A percentile compares a stretch with the other conserved stretches of the same genome.
phyloP scores from a whole-genome alignment of 2,329 filamentous ascomycete genomes.

The Sclerotinia borealis region DNA sequence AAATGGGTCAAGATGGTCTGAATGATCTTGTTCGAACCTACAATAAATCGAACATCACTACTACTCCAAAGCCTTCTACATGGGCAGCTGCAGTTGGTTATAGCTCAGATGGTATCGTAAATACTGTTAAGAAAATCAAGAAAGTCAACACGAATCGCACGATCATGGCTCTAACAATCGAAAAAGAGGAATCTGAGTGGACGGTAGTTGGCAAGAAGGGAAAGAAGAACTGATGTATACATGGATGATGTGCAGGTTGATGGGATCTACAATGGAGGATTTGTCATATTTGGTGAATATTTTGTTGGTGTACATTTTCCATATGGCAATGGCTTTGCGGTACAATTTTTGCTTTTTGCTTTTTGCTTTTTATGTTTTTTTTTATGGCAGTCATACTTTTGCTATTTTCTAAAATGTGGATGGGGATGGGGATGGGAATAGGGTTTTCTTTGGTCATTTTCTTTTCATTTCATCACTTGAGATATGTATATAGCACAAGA shows the following conservation, averaged over 20 bases:
- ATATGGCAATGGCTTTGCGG: not conserved
- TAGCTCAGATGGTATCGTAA: not conserved
- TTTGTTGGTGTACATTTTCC: not conserved
- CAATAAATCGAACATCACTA: not conserved
- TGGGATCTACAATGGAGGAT: not conserved
- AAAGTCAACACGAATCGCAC: not conserved
- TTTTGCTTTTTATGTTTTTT: not conserved
- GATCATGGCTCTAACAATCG: not conserved
- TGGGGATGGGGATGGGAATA: too few species aligned
- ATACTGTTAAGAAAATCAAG: not conserved
- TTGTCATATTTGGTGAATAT: not conserved
- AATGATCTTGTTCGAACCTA: not conserved
- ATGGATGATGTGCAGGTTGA: not conserved
- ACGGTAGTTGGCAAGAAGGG: slow-evolving; percentile 6
- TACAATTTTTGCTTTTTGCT: not conserved
- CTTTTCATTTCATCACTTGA: not conserved
- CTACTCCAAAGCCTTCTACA: not conserved
- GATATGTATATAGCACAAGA: not conserved
- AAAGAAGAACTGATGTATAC: slow-evolving; percentile 1
- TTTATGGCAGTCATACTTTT: not conserved
- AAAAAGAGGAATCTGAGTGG: slow-evolving; percentile 5
- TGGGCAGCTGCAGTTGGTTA: not conserved
- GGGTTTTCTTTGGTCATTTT: not conserved
- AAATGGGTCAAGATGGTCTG: not conserved
- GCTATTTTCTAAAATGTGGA: not conserved